These are phyloP conservation scores for Yamadazyma friedrichii DNA, from an alignment of 1,139 yeast genomes.

Conservation along the genomic window DNA sequence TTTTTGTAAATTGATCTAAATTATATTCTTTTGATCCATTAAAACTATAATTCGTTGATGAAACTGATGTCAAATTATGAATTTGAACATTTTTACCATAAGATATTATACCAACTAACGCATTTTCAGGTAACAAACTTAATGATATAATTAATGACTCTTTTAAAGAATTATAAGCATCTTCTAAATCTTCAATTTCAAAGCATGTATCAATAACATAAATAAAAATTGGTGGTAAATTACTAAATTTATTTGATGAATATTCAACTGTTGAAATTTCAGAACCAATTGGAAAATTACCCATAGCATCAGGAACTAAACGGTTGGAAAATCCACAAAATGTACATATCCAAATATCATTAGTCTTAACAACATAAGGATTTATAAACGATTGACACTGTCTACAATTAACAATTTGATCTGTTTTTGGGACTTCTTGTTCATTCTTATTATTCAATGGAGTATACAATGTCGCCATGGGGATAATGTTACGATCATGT, in stretches of 20 bases:
- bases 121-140: conserved; percentile 58
- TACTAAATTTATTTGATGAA: conserved; percentile 42
- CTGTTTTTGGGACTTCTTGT: conserved; percentile 36
- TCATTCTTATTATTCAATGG: conserved; percentile 58
- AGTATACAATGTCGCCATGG: conserved; percentile 64
- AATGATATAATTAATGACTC: conserved; percentile 55
- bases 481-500: conserved; percentile 57
- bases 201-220: conserved; percentile 67
- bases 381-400: conserved; percentile 60
- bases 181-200: conserved; percentile 40
- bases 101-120: conserved; percentile 57
- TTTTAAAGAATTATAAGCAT: conserved; percentile 46
- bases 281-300: conserved; percentile 14
- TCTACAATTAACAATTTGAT: conserved; percentile 43
- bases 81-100: conserved; percentile 66
- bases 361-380: conserved; percentile 47
- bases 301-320: conserved; percentile 21
- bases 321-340: conserved; percentile 58
- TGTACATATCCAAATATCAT: conserved; percentile 62
- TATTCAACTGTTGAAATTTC: conserved; percentile 53
- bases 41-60: conserved; percentile 40
- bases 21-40: conserved; percentile 61
- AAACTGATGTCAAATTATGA: conserved; percentile 49
- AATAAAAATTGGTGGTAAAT: conserved; percentile 52
- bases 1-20: conserved; percentile 48